These are phyloP conservation scores for Lophiotrema nucula DNA, from an alignment of 495 filamentous ascomycete species.

Conservation along the genomic window DNA sequence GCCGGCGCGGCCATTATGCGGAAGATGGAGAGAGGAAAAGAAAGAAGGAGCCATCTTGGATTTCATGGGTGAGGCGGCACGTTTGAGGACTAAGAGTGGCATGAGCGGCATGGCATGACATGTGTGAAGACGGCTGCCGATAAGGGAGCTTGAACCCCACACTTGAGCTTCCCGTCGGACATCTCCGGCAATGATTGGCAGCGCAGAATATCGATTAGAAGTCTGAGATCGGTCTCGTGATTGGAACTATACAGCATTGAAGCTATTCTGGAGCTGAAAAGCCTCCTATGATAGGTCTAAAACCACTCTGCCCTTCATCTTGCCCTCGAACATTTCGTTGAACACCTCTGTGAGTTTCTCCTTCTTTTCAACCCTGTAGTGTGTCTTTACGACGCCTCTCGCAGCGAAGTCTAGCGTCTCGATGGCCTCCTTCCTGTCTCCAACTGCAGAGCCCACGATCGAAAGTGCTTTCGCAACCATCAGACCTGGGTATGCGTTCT, in stretches of 20 bases:
- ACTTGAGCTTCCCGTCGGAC: not conserved
- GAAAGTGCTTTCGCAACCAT: constrained; percentile 55
- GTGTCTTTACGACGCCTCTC: constrained; percentile 33
- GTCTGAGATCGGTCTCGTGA: too few species aligned
- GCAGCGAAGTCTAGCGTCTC: constrained; percentile 63
- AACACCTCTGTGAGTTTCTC: constrained; percentile 33
- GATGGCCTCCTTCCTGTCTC: constrained; percentile 63
- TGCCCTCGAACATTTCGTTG: constrained; percentile 35
- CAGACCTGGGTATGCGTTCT: constrained; percentile 50
- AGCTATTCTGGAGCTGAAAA: too few species aligned
- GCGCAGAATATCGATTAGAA: not conserved
- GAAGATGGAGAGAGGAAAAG: not conserved
- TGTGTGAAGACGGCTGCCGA: not conserved
- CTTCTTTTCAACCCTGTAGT: constrained; percentile 33
- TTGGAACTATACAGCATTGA: too few species aligned
- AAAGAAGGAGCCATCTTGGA: not conserved
- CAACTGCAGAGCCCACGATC: constrained; percentile 64
- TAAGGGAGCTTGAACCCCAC: not conserved
- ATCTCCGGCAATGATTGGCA: not conserved
- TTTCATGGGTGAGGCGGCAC: too few species aligned
- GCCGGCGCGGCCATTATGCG: constrained; percentile 1
- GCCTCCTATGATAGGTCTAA: constrained; percentile 31
- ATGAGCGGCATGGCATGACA: constrained; percentile 6
- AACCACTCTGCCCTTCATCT: constrained; percentile 43
- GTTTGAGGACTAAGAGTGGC: too few species aligned